phyloP scores from a whole-genome alignment of 2,329 filamentous ascomycete species.

The Diaporthe citriasiana region DNA sequence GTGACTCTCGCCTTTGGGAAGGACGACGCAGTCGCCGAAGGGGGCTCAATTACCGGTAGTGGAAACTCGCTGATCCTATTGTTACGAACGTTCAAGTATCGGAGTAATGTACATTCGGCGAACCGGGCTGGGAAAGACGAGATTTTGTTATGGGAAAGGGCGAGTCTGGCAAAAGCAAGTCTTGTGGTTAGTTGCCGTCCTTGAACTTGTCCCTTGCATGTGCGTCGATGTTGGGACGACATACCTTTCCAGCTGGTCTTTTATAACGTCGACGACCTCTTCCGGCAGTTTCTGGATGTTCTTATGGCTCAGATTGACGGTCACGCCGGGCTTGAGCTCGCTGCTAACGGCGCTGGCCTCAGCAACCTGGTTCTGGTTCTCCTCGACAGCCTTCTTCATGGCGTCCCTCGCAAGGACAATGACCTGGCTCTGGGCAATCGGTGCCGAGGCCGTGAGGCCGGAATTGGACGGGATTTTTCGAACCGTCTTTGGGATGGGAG shows the following conservation, averaged over 20 bases:
- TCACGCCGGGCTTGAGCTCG: constrained; percentile 78
- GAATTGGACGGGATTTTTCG: constrained; percentile 63
- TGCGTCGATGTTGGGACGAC: constrained; percentile 45
- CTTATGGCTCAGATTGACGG: constrained; percentile 83
- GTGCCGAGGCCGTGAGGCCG: constrained; percentile 63
- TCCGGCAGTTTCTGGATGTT: constrained; percentile 79
- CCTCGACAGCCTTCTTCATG: constrained; percentile 76
- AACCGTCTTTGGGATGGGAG: constrained; percentile 60
- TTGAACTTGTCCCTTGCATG: constrained; percentile 31
- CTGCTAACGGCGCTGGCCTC: constrained; percentile 71
- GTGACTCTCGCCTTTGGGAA: constrained; percentile 22
- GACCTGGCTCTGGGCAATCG: constrained; percentile 74
- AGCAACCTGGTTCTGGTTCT: constrained; percentile 74
- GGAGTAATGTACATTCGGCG: constrained; percentile 81
- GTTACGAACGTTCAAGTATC: constrained; percentile 85
- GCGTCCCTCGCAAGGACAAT: constrained; percentile 75
- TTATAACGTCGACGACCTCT: constrained; percentile 82
- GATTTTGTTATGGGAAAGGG: constrained; percentile 84
- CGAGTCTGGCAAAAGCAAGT: constrained; percentile 67
- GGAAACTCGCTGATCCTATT: constrained; percentile 78
- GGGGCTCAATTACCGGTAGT: constrained; percentile 59
- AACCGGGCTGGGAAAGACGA: constrained; percentile 78
- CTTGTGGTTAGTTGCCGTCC: constrained; percentile 44
- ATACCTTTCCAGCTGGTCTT: constrained; percentile 80
- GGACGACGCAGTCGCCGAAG: constrained; percentile 43